Evolutionary conservation across 2,329 filamentous ascomycete species (phyloP), one percentile per base, ranked within the genome.

Genomic region (Cladobotryum protrusum): DNA sequence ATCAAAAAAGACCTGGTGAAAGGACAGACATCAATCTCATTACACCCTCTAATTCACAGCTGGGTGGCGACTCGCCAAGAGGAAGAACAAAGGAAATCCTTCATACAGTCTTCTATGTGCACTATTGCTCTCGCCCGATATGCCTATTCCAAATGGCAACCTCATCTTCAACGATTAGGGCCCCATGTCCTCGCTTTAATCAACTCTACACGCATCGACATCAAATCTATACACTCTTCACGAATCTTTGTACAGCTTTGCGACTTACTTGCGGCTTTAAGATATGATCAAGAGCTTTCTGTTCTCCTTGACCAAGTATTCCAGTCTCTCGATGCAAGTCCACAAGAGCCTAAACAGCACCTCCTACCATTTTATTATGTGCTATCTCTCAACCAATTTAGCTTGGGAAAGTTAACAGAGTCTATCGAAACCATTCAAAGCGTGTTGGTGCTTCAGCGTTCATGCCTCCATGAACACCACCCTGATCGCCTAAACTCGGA

Each of bases 31-130:
- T 35, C 19, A 8, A 11, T 42, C 17, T 50, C 48, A 14, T n/a
- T 50, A 7, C 48, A 50, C 14, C 48, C 48, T 5, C 48, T 50
- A 14, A 37, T 46, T 39, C 48, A 50, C 14, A 37, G n/a, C 9
- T 50, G 43, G 43, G 18, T 46, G 7, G 36, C 48, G 13, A 37
- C 33, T 43, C 48, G 48, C 11, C 43, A 50, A 36, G 32, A 42
- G 29, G 43, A 45, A 29, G 11, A 8, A 1, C 43, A 43, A 11
- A 29, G 33, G 20, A 17, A 13, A 3, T 35, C 18, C 12, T 13
- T 9, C 13, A 15, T 46, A 34, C 43, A 50, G n/a, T 50, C 48
- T 9, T 50, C 43, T 4, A 24, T 29, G 9, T 46, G 43, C 32
- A 15, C 43, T 13, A 20, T 50, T 19, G 42, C 48, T 4, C 20